Conservation (phyloP, 2,329 filamentous ascomycete species). For the Arachnomyces sp. region DNA sequence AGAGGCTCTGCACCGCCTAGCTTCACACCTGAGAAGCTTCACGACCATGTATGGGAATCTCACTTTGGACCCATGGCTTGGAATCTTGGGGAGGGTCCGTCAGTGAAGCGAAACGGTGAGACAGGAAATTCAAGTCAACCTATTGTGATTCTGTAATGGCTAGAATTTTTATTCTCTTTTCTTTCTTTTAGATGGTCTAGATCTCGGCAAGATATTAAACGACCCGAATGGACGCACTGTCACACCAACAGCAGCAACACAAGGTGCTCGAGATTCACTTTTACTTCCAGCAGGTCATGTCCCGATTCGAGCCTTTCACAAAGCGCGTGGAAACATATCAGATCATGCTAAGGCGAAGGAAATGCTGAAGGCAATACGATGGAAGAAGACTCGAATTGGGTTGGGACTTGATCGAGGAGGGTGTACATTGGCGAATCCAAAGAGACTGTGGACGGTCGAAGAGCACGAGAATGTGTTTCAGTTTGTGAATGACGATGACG, state of each 20-base stretch:
- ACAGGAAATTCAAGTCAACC: conserved; percentile 10
- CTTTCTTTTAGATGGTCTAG: conserved; percentile 10
- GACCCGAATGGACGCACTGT: conserved; percentile 15
- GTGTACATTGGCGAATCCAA: conserved; percentile 45
- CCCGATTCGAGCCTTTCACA: conserved; percentile 34
- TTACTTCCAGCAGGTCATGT: conserved; percentile 29
- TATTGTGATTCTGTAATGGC: conserved; percentile 12
- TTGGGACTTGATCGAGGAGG: conserved; percentile 48
- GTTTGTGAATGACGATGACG: conserved; percentile 15
- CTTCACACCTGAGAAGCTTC: conserved; percentile 32
- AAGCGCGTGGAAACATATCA: conserved; percentile 34
- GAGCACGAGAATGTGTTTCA: conserved; percentile 44
- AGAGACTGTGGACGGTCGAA: conserved; percentile 42
- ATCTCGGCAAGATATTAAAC: conserved; percentile 9
- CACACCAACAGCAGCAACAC: conserved; percentile 10
- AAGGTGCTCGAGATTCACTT: conserved; percentile 19
- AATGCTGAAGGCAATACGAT: conserved; percentile 38
- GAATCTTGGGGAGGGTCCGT: conserved; percentile 53
- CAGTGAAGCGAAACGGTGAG: conserved; percentile 37
- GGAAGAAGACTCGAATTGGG: conserved; percentile 46
- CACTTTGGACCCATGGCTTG: conserved; percentile 51
- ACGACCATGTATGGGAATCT: conserved; percentile 43
- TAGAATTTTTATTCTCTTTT: conserved; percentile 6
- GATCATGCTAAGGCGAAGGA: conserved; percentile 41
- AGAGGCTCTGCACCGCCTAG: conserved; percentile 6